phyloP scores from a whole-genome alignment of 2,329 filamentous ascomycete genomes.

The Pseudogymnoascus sp. region DNA sequence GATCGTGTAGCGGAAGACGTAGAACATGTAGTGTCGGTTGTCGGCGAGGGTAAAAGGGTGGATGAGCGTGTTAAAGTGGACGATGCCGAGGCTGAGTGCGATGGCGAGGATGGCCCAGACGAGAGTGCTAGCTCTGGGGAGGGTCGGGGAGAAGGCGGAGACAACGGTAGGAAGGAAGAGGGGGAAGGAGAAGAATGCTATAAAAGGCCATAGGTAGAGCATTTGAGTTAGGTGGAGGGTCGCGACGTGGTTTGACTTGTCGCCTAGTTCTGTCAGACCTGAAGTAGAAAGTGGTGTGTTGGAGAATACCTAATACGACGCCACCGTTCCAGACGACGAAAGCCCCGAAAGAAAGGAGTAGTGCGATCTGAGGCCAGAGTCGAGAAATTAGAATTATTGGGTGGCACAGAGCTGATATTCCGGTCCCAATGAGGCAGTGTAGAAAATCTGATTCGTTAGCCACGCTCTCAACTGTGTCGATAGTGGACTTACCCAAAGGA shows the following conservation, averaged over 20 bases:
- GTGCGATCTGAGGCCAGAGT: constrained; percentile 51
- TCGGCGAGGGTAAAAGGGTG: constrained; percentile 95
- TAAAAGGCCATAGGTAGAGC: constrained; percentile 89
- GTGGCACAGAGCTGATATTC: constrained; percentile 46
- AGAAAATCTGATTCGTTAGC: constrained; percentile 39
- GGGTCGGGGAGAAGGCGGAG: constrained; percentile 36
- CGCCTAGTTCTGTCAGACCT: constrained; percentile 46
- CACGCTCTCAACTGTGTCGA: constrained; percentile 1
- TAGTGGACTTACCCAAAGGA: constrained; percentile 39
- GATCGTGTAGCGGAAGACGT: constrained; percentile 81
- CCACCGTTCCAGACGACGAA: constrained; percentile 86
- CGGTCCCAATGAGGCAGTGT: constrained; percentile 55
- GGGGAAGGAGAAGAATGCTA: constrained; percentile 82
- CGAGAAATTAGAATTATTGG: constrained; percentile 37
- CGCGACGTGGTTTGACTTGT: constrained; percentile 89
- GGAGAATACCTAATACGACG: constrained; percentile 73
- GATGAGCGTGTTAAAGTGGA: constrained; percentile 82
- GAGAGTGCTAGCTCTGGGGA: constrained; percentile 19
- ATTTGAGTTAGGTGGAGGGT: constrained; percentile 86
- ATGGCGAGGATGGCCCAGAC: not conserved
- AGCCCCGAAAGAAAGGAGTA: constrained; percentile 58
- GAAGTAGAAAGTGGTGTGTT: not conserved
- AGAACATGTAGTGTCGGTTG: constrained; percentile 96
- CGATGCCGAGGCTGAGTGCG: constrained; percentile 35
- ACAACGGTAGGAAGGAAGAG: constrained; percentile 49